Base-by-base conservation (phyloP, 2,329 filamentous ascomycete species). In the Hymenoscyphus fructigenus region DNA sequence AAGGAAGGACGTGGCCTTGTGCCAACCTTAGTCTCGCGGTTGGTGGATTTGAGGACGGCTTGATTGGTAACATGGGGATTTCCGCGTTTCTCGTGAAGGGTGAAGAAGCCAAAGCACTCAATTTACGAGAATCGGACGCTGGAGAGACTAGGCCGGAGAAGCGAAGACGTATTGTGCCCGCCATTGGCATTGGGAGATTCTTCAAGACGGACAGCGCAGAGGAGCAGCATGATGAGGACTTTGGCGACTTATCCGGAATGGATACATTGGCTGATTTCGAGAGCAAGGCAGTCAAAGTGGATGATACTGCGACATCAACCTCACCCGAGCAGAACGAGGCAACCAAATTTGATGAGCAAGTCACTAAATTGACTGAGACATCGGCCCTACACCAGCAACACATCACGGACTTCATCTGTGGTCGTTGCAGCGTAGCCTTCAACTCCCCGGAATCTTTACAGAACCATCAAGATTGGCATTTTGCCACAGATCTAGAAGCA, bases 381-480 rank as follows among this genome's bases (percentile, higher is more conserved):
- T 70, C 73, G 64, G 71, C 68, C 70, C 73, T 73, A 59, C 70
- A 76, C 58, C 76, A 78, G 70, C 69, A 69, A 62, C 72, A 75
- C 71, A 76, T 77, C 68, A 75, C 73, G 44, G 73, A 78, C 55
- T 78, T 81, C 71, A 71, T 77, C 50, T 96, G 92, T 76, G 75
- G 80, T 59, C 86, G 86, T 67, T 97, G 93, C 76, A 82, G 84
- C 65, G 82, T 84, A 71, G 75, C 76, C n/a, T 80, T 95, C 38
- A 80, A 83, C 14, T 80, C 82, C 47, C 74, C 80, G 29, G 85
- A 89, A 63, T 83, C 84, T 70, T 75, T 87, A 57, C 84, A 88
- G 69, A 93, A 91, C 78, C 95, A 99, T 76, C 83, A 89, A 62
- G 95, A 99, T 76, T 98, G 93, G 89, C 95, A 99, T 78, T 90